These are phyloP conservation scores for Dioscorea dumetorum DNA, from an alignment of 106 monocot genomes.

Conservation along the genomic window DNA sequence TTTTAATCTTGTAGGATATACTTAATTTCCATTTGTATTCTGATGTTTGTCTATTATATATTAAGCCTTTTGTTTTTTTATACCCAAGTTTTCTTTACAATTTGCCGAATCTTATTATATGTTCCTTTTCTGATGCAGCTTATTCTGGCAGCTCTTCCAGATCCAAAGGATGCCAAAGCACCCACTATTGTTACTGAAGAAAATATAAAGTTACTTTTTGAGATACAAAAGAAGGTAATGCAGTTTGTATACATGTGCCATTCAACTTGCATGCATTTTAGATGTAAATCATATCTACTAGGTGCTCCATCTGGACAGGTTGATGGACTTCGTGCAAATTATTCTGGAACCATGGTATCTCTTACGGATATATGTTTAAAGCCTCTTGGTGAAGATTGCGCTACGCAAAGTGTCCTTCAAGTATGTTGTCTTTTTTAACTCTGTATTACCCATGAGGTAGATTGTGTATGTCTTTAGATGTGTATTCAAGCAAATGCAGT, in stretches of 20 bases:
- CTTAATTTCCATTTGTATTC: too few species aligned
- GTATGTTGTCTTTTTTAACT: slow-evolving; percentile 22
- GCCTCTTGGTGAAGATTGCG: slow-evolving; percentile 77
- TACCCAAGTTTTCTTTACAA: too few species aligned
- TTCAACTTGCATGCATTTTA: not conserved
- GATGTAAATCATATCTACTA: not conserved
- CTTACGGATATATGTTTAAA: slow-evolving; percentile 83
- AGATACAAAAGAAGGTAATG: slow-evolving; percentile 86
- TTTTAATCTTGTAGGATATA: too few species aligned
- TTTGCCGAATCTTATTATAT: not conserved
- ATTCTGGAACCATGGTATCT: slow-evolving; percentile 66
- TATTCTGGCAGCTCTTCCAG: slow-evolving; percentile 56
- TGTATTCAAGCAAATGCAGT: too few species aligned
- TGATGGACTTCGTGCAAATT: slow-evolving; percentile 77
- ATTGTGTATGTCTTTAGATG: too few species aligned
- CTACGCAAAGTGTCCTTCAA: slow-evolving; percentile 94
- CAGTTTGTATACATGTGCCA: not conserved
- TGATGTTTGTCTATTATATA: too few species aligned
- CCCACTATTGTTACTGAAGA: slow-evolving; percentile 64
- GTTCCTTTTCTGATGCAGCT: slow-evolving; percentile 38
- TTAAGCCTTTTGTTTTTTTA: too few species aligned
- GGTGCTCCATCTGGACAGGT: slow-evolving; percentile 38
- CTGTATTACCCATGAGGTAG: not conserved
- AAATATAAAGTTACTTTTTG: slow-evolving; percentile 81
- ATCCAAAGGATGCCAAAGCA: slow-evolving; percentile 27